Evolutionary conservation across 140 eudicot genomes (phyloP), one percentile per base, ranked within the genome.

Genomic region (Bidens hawaiensis): DNA sequence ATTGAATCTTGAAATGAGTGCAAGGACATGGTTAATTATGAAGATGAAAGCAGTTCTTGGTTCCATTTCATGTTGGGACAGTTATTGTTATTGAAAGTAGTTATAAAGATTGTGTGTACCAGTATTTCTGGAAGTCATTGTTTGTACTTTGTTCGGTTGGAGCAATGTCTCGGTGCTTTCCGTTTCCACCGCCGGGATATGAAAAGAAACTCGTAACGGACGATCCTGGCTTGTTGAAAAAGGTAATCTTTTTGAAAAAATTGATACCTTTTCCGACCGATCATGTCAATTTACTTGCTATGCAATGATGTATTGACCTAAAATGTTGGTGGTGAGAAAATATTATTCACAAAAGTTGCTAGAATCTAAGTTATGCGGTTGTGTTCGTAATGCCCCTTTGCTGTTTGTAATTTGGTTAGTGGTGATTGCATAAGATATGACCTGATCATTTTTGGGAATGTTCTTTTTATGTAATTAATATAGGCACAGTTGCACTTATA

Each of bases 131-230:
- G 64, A 78, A 52, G 17, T 51, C 18, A 26, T 53, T 76, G 67
- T 52, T 47, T 45, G 71, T 67, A 15, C 64, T 52, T 47, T 45
- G 71, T 67, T 18, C 64, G 31, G 36, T 54, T 51, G 65, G 69
- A 73, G 86, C 86, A 26, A 89, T 89, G 97, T 89, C 97, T 78
- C 89, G 97, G 76, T 89, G 97, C 95, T 85, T 85, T 78, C 95
- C 97, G 12, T 89, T 85, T 76, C 97, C 97, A 58, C 97, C 97
- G 26, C 97, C 95, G 38, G 97, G 97, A 78, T 89, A 89, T 78
- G 88, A 85, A 67, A 85, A 80, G 81, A 89, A 82, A 77, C 76
- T 68, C 25, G 70, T 16, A 64, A 63, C 74, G 4, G 96, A 88
- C 4, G 90, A 78, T 36, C 52, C 61, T 18, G 83, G 78, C 82